phyloP scores from a whole-genome alignment of 345 rosid genomes.

The Cardamine resedifolia region DNA sequence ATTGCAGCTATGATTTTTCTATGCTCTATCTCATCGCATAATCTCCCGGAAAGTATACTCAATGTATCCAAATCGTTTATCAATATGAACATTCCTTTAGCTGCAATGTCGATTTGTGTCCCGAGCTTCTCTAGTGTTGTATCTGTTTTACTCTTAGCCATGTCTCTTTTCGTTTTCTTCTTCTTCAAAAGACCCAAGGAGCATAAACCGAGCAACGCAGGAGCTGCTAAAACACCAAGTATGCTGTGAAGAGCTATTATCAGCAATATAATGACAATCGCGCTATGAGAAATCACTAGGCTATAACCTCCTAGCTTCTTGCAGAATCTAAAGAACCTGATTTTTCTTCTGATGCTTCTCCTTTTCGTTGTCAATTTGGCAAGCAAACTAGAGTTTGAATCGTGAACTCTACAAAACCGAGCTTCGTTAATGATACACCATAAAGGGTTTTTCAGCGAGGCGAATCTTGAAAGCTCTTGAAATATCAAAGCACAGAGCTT shows the following conservation, averaged over 20 bases:
- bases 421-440: conserved; percentile 39
- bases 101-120: conserved; percentile 69
- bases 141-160: conserved; percentile 7
- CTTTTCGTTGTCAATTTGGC: conserved; percentile 45
- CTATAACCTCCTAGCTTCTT: conserved; percentile 50
- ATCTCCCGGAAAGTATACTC: conserved; percentile 56
- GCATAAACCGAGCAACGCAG: conserved; percentile 49
- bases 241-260: conserved; percentile 64
- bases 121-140: conserved; percentile 44
- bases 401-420: conserved; percentile 42
- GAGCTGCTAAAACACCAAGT: conserved; percentile 58
- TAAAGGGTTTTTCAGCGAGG: conserved; percentile 56
- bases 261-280: conserved; percentile 44
- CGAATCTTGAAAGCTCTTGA: conserved; percentile 55
- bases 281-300: conserved; percentile 47
- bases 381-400: conserved; percentile 48
- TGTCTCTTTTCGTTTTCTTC: conserved; percentile 35
- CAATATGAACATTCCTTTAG: conserved; percentile 68
- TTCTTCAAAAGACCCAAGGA: conserved; percentile 45
- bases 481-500: conserved; percentile 29
- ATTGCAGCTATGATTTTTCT: conserved; percentile 49
- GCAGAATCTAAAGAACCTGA: conserved; percentile 39
- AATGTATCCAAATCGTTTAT: conserved; percentile 78
- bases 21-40: conserved; percentile 68
- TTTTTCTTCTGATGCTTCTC: conserved; percentile 51